Base-by-base conservation (phyloP, 192 early-diverging fungal species). In the Coemansia sp. region DNA sequence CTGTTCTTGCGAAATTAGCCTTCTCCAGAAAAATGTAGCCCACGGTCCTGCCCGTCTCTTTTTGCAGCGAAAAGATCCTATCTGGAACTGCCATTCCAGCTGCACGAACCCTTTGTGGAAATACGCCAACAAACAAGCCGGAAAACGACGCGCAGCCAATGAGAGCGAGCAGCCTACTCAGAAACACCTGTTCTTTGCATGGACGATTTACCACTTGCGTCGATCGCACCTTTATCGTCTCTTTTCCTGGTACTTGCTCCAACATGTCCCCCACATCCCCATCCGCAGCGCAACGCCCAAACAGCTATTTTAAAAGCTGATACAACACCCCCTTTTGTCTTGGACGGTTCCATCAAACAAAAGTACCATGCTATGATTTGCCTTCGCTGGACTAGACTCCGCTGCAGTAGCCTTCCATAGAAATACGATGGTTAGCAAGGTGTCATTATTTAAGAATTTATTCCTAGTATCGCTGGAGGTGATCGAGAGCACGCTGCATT, bases 111-210 rank as follows among this genome's bases (percentile, higher is more conserved):
- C 49, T 52, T 52, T 52, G 49, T 52, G 49, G 20, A 24, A 20
- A 52, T 29, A 24, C 20, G 11, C 10, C n/a, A 22, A 22, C 49
- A 22, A 16, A 44, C 12, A 5, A 16, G 15, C 15, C 13, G 3
- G 43, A 5, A 44, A 44, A 16, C 15, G 43, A 44, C 43, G 3
- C 43, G 43, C 4, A 52, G 49, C 49, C 49, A 52, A 52, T 52
- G 49, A 9, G 49, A 52, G 49, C 49, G 49, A 22, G 49, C 20
- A 11, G n/a, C 49, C 20, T 22, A 52, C 20, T 11, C 49, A 24
- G 49, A 52, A 52, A 52, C 20, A n/a, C 49, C 22, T 52, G n/a
- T 52, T 22, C 49, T 52, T 52, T 52, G 49, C 49, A 52, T 52
- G 6, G n/a, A 22, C 10, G 49, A 52, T 52, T 52, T 52, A 52